Evolutionary conservation across 2,329 filamentous ascomycete genomes (phyloP).

Genomic region (Fusarium piperis): DNA sequence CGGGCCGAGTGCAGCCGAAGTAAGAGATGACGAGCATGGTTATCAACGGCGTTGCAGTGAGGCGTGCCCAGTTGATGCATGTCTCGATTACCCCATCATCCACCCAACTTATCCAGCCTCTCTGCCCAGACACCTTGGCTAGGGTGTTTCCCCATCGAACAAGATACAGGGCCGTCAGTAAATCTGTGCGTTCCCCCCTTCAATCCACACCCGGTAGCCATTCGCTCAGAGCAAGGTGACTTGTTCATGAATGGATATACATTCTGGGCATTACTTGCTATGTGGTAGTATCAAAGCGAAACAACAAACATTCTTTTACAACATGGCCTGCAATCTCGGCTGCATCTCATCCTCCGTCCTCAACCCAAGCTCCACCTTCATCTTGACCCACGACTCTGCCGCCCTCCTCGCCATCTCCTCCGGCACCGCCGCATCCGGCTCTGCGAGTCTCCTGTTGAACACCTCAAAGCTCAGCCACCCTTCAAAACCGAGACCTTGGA

Average conservation of each 20-base stretch:
- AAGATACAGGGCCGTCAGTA: neutral
- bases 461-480: constrained; percentile 79
- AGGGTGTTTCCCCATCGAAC: neutral
- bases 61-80: neutral
- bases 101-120: neutral
- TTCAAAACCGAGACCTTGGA: constrained; percentile 71
- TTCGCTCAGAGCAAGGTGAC: neutral
- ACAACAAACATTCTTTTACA: constrained; percentile 33
- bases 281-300: neutral
- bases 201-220: too few species aligned
- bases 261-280: neutral
- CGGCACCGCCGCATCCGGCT: constrained; percentile 70
- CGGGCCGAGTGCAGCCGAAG: neutral
- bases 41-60: neutral
- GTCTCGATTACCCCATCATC: neutral
- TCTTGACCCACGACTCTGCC: constrained; percentile 60
- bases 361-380: constrained; percentile 51
- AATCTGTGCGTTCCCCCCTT: neutral
- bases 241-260: neutral
- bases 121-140: neutral
- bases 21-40: neutral
- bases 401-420: constrained; percentile 65
- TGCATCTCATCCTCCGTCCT: constrained; percentile 35
- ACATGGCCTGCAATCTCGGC: constrained; percentile 47
- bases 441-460: constrained; percentile 58